phyloP scores from a whole-genome alignment of 2,329 filamentous ascomycete species.

The Aureobasidium sp. region DNA sequence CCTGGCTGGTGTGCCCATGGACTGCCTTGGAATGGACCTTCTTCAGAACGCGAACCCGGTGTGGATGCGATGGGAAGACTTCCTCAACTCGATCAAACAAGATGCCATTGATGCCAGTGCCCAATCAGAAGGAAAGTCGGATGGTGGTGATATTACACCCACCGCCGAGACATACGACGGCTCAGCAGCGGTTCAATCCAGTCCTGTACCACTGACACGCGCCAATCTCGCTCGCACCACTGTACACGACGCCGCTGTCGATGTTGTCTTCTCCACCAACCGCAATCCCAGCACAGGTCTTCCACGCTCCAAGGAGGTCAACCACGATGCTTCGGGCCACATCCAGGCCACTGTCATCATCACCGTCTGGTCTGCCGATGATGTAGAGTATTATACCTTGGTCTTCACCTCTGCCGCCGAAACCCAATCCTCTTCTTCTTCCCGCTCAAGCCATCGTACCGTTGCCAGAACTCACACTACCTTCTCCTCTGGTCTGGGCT shows the following conservation, averaged over 20 bases:
- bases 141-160: constrained; percentile 18
- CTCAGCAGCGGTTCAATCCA: not conserved
- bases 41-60: constrained; percentile 56
- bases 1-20: constrained; percentile 58
- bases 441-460: constrained; percentile 27
- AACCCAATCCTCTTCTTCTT: constrained; percentile 11
- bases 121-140: not conserved
- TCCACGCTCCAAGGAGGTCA: constrained; percentile 21
- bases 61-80: constrained; percentile 46
- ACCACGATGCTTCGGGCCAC: constrained; percentile 21
- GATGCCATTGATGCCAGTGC: constrained; percentile 27
- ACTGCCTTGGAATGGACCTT: constrained; percentile 66
- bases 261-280: constrained; percentile 57
- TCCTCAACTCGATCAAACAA: constrained; percentile 37
- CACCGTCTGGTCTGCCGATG: constrained; percentile 64
- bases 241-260: constrained; percentile 56
- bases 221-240: constrained; percentile 29
- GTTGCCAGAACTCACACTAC: constrained; percentile 37
- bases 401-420: constrained; percentile 58
- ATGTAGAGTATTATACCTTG: constrained; percentile 63
- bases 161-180: constrained; percentile 7
- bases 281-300: constrained; percentile 33
- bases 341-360: constrained; percentile 68
- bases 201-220: constrained; percentile 13
- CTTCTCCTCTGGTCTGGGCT: constrained; percentile 32